Base-by-base conservation (phyloP, 106 monocot genomes). In the Dendrobium catenatum region DNA sequence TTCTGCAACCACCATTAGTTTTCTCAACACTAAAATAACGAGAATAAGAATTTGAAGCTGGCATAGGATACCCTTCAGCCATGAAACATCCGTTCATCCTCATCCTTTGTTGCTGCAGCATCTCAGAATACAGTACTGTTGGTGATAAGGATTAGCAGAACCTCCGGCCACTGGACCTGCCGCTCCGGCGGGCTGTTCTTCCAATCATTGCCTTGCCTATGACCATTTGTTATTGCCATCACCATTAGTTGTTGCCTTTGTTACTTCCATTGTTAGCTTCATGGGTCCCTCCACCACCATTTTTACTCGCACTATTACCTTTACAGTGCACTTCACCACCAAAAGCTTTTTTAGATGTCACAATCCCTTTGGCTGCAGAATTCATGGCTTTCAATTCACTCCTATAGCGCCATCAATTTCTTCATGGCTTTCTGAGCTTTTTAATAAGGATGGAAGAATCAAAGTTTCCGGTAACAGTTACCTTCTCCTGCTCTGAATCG, bases 401-500 rank as follows among this genome's bases (percentile, higher is more conserved):
- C n/a, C 3, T 19, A 58, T 19, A 5, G n/a, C 17, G 20, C 18
- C 58, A 58, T 58, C 58, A 58, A n/a, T 19, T 17, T 19, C 16
- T 4, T n/a, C 55, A 55, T 3, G 88, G 83, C 78, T 40, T 93
- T 27, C 76, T 51, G 49, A 93, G 88, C 83, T 81, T 86, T 77
- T 87, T 87, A 76, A 93, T 87, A 46, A 93, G 83, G 1, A 83
- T 85, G 13, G 79, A 84, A 33, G 93, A 82, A 55, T 90, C 86
- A 40, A 93, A 88, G 80, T 78, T 93, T 49, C 90, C 93, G 73
- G 86, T 79, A 26, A 90, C 88, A 31, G 88, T 87, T 56, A 93
- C 93, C 86, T 90, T 93, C 85, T 88, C 88, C 56, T 83, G 75
- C 82, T 88, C 93, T 51, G 85, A 78, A 67, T 93, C 93, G 40